Evolutionary conservation across 208 protist species (phyloP).

Genomic region (Trypanosomatidae sp.): DNA sequence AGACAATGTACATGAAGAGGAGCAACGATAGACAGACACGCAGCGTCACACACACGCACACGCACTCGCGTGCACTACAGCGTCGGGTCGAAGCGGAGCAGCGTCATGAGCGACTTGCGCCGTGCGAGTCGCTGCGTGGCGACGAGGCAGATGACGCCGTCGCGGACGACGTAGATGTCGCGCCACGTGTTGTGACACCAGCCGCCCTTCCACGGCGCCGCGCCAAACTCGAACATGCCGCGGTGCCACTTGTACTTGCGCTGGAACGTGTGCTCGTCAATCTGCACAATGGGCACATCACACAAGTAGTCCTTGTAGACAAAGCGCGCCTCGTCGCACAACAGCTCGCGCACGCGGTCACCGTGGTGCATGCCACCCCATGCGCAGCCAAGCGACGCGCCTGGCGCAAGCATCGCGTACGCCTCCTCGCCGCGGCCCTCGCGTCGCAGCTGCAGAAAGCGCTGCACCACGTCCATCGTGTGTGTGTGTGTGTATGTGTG

Average conservation of each 20-base stretch:
- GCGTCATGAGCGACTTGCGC: constrained; percentile 26
- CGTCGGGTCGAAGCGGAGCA: constrained; percentile 9
- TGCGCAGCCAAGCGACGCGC: constrained; percentile 67
- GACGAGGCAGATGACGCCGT: constrained; percentile 62
- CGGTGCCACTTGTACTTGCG: constrained; percentile 77
- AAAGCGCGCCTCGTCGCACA: constrained; percentile 60
- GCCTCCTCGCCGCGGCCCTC: constrained; percentile 68
- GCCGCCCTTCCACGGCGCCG: constrained; percentile 29
- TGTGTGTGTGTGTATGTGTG: neutral
- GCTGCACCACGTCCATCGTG: constrained; percentile 63
- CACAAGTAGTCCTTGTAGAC: constrained; percentile 68
- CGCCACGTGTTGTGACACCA: constrained; percentile 49
- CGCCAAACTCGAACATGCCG: constrained; percentile 72
- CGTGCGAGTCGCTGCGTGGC: constrained; percentile 52
- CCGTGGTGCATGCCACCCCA: constrained; percentile 84
- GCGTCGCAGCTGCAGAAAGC: constrained; percentile 62
- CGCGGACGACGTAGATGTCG: constrained; percentile 76
- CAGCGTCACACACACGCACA: neutral
- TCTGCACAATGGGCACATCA: constrained; percentile 62
- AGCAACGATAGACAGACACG: neutral
- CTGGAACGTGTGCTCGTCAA: constrained; percentile 77
- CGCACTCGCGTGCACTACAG: neutral
- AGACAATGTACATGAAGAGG: constrained; percentile 4
- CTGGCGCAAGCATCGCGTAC: constrained; percentile 55
- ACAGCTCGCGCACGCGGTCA: constrained; percentile 35